phyloP scores from a whole-genome alignment of 1,139 yeast species.

The Suhomyces yuchorum region DNA sequence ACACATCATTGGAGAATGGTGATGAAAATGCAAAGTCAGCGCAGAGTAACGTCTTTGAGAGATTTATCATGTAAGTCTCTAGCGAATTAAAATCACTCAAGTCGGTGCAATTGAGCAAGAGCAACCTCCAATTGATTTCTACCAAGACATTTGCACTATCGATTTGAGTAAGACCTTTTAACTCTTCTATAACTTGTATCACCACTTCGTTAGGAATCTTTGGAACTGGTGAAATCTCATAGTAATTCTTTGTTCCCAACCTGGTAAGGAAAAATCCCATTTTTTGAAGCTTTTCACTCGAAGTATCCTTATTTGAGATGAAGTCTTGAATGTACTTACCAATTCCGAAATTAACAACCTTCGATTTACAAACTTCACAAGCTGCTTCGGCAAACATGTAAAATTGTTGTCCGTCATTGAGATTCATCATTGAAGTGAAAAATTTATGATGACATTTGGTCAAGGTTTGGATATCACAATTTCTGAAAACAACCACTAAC shows the following conservation, averaged over 20 bases:
- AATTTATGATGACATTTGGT: constrained; percentile 50
- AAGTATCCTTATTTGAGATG: constrained; percentile 31
- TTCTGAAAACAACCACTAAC: constrained; percentile 56
- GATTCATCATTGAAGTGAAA: constrained; percentile 34
- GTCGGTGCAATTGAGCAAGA: constrained; percentile 28
- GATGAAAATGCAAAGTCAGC: constrained; percentile 15
- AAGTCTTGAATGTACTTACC: constrained; percentile 51
- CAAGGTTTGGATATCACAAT: constrained; percentile 54
- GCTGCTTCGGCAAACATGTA: constrained; percentile 54
- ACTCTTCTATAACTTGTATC: constrained; percentile 13
- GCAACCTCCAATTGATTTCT: constrained; percentile 45
- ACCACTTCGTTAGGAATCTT: constrained; percentile 19
- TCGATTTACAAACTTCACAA: constrained; percentile 45
- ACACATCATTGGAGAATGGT: constrained; percentile 22
- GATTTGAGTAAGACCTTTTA: constrained; percentile 15
- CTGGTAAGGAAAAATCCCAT: constrained; percentile 49
- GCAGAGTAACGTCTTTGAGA: constrained; percentile 18
- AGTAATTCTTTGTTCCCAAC: constrained; percentile 20
- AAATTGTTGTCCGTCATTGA: constrained; percentile 40
- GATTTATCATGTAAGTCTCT: constrained; percentile 14
- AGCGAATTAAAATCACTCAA: constrained; percentile 12
- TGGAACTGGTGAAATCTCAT: constrained; percentile 18
- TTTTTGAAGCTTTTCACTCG: constrained; percentile 27
- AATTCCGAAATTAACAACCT: constrained; percentile 49
- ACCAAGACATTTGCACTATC: constrained; percentile 23